These are phyloP conservation scores for Austropuccinia psidii DNA, from an alignment of 1,284 basidiomycete genomes.

Conservation along the genomic window DNA sequence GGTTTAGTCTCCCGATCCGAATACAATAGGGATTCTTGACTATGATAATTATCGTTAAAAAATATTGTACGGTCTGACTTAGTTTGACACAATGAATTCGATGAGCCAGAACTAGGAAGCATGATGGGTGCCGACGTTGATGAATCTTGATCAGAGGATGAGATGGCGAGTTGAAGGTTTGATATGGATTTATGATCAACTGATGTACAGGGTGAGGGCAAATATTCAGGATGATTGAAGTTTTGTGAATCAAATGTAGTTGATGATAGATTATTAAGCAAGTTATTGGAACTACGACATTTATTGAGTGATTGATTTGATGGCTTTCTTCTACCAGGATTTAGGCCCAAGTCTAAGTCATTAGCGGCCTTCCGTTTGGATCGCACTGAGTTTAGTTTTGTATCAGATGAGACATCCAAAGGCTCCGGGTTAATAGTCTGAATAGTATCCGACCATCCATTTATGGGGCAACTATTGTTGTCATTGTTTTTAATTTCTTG, in stretches of 20 bases:
- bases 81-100: no score
- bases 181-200: not conserved
- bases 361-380: conserved; percentile 30
- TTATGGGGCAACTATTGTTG: not conserved
- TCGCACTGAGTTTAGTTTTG: not conserved
- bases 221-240: no score
- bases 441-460: not conserved
- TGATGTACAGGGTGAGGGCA: not conserved
- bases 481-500: not conserved
- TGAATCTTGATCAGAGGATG: not conserved
- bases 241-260: no score
- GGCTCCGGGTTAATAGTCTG: not conserved
- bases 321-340: not conserved
- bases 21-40: not conserved
- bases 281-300: not conserved
- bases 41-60: not conserved
- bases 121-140: not conserved
- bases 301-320: conserved; percentile 5
- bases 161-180: not conserved
- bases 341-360: conserved; percentile 15
- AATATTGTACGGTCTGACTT: no score
- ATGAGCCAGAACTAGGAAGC: not conserved
- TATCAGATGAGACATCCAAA: not conserved
- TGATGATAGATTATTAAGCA: no score
- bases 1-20: not conserved